A percentile compares a stretch with the other conserved stretches of the same genome.
These are phyloP conservation scores for Curvularia sp. DNA, from an alignment of 2,329 filamentous ascomycete species.

Conservation along the genomic window DNA sequence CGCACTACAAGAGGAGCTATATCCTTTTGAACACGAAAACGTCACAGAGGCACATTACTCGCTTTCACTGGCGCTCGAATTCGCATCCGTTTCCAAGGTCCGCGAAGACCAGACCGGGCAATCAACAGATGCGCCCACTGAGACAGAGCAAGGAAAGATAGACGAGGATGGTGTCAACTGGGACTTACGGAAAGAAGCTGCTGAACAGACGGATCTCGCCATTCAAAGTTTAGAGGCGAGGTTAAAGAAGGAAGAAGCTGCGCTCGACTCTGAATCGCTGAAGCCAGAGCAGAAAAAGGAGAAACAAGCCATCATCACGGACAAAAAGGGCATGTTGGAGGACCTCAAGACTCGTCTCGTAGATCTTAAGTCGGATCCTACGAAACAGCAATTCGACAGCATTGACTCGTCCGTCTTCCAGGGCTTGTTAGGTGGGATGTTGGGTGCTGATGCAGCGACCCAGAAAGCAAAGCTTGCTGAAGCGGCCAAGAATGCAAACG, in stretches of 20 bases:
- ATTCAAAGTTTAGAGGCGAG: constrained; percentile 76
- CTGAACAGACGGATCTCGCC: constrained; percentile 73
- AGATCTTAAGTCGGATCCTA: constrained; percentile 71
- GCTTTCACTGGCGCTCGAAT: constrained; percentile 92
- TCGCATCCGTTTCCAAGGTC: constrained; percentile 77
- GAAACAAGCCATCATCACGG: constrained; percentile 65
- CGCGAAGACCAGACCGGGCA: constrained; percentile 58
- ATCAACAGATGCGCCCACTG: constrained; percentile 46
- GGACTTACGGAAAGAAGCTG: constrained; percentile 73
- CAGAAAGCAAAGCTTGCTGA: constrained; percentile 72
- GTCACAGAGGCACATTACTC: constrained; percentile 97
- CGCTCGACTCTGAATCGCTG: constrained; percentile 57
- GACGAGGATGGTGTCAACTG: constrained; percentile 68
- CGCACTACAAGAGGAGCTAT: constrained; percentile 78
- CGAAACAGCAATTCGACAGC: constrained; percentile 50
- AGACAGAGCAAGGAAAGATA: constrained; percentile 41
- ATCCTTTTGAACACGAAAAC: constrained; percentile 79
- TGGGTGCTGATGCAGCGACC: constrained; percentile 68
- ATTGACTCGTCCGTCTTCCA: constrained; percentile 58
- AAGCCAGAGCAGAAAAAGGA: constrained; percentile 70
- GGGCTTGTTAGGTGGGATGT: constrained; percentile 68
- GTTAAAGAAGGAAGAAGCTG: constrained; percentile 72
- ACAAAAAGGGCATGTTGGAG: constrained; percentile 78
- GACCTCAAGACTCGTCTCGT: constrained; percentile 72
- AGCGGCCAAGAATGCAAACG: constrained; percentile 75